phyloP scores from a whole-genome alignment of 1,284 basidiomycete genomes.

The Ceratobasidium sp. region DNA sequence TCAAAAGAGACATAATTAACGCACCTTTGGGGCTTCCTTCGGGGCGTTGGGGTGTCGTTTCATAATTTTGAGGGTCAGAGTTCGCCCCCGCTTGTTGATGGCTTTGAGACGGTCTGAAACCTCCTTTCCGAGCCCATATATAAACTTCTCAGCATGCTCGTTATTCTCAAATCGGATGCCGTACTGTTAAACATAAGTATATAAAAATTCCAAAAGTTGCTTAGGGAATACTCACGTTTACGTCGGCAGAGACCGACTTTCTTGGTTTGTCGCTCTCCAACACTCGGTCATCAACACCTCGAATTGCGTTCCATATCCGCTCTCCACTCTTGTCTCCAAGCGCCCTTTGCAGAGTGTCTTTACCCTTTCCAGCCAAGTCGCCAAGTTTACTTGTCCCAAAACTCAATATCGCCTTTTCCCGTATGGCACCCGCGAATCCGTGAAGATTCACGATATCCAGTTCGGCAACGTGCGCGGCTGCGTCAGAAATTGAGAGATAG shows the following conservation, averaged over 20 bases:
- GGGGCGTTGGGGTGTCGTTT: constrained; percentile 86
- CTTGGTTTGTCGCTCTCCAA: constrained; percentile 87
- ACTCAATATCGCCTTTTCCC: constrained; percentile 80
- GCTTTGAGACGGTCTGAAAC: constrained; percentile 78
- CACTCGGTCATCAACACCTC: constrained; percentile 84
- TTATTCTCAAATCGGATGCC: constrained; percentile 92
- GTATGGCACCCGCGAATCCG: constrained; percentile 84
- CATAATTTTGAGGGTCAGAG: constrained; percentile 90
- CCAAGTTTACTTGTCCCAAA: constrained; percentile 81
- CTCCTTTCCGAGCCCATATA: constrained; percentile 81
- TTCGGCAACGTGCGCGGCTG: constrained; percentile 73
- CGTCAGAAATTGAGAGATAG: constrained; percentile 73
- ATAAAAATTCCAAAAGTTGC: background rate
- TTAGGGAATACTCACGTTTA: constrained; percentile 74
- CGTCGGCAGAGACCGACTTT: constrained; percentile 91
- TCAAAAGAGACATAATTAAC: constrained; percentile 37
- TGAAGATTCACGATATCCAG: constrained; percentile 90
- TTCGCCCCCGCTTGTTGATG: constrained; percentile 76
- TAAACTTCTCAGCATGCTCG: constrained; percentile 83
- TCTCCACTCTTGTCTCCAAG: constrained; percentile 88
- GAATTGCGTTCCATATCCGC: constrained; percentile 84
- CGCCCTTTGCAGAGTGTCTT: constrained; percentile 73
- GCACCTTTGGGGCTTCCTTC: constrained; percentile 90
- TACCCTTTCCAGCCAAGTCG: constrained; percentile 73
- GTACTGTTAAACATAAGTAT: constrained; percentile 68